These are phyloP conservation scores for Psilocybe sp. DNA, from an alignment of 768 basidiomycete genomes.

Conservation along the genomic window DNA sequence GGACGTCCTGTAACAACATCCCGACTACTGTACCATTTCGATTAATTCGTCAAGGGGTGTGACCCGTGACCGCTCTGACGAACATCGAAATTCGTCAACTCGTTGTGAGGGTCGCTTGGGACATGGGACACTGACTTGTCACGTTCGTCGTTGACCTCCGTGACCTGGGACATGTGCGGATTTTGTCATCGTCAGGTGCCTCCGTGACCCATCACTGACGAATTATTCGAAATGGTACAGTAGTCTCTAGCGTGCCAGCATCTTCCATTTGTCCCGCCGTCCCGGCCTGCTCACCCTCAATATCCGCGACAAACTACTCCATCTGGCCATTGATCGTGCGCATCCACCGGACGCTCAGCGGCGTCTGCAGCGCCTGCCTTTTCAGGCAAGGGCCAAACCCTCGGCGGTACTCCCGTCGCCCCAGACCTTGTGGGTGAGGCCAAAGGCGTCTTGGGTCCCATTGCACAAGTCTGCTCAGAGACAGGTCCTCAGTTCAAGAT, in stretches of 20 bases:
- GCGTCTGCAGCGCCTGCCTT: conserved; percentile 54
- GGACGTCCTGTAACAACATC: conserved; percentile 3
- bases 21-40: no score
- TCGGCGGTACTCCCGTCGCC: conserved; percentile 49
- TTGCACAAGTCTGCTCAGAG: conserved; percentile 37
- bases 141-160: no score
- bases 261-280: conserved; percentile 1
- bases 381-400: conserved; percentile 69
- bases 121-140: no score
- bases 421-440: conserved; percentile 32
- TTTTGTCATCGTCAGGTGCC: no score
- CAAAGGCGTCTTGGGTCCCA: conserved; percentile 29
- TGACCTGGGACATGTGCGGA: no score
- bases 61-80: no score
- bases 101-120: no score
- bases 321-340: conserved; percentile 62
- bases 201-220: no score
- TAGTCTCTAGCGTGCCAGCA: no score
- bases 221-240: no score
- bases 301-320: conserved; percentile 78
- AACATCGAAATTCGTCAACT: no score
- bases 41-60: no score
- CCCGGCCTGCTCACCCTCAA: conserved; percentile 54
- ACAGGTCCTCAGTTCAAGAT: conserved; percentile 70
- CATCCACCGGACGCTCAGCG: conserved; percentile 75